Base-by-base conservation (phyloP, 139 green algal genomes). In the Tetradesmus obliquus region DNA sequence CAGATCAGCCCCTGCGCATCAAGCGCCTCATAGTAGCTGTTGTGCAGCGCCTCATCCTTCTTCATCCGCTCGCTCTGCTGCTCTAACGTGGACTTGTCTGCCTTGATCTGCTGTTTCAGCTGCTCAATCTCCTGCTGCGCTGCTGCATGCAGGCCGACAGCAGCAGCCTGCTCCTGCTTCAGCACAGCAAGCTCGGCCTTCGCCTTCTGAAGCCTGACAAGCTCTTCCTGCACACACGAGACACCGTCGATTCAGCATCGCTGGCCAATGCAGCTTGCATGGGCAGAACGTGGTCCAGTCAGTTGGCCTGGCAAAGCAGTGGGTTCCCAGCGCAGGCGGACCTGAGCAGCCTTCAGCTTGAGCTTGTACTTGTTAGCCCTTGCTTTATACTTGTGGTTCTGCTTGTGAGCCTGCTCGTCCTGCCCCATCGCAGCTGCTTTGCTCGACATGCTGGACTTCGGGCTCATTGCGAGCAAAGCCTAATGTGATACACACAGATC, bases 1-100 rank as follows among this genome's bases (percentile, higher is more conserved):
- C 86, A 90, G 51, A 90, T 32, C 5, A 90, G 71, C 20, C 86
- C 86, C 12, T 53, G 19, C 20, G 54, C 66, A 17, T 90, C 86
- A 51, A 84, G 53, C 22, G 54, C 54, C 5, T 87, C 54, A 69
- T 45, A 69, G 54, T 54, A 69, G 15, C 54, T 84, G 79, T 84
- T 84, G 17, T 76, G 66, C 66, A 76, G 66, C 13, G 66, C 66
- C n/a, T 76, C 66, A 3, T 76, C 66, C 66, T 76, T 76, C 17
- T 76, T 76, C 15, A 76, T 24, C 66, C n/a, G 66, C 17, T 76
- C 66, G 12, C 2, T 76, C 66, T 76, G 66, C 66, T 76, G 66
- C 66, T 76, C 17, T 76, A 76, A 24, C 5, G 66, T 76, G 17
- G 15, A 7, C 17, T 76, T 76, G 2, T 76, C 66, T 24, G 66